These are phyloP conservation scores for Metschnikowia reukaufii DNA, from an alignment of 805 yeast genomes.

Conservation along the genomic window DNA sequence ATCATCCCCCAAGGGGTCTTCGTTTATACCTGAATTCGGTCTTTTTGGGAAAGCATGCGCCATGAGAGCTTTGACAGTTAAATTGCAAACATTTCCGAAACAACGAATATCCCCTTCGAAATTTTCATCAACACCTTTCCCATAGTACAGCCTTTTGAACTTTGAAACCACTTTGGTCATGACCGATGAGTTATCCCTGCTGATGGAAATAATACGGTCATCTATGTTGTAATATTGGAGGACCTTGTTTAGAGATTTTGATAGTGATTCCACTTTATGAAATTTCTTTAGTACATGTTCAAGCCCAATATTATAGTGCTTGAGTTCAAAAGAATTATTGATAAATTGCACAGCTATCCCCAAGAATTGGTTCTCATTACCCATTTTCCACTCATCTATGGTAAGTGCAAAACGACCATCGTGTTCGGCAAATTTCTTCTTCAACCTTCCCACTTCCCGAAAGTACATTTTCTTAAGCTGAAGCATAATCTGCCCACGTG, in stretches of 20 bases:
- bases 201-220: conserved; percentile 8
- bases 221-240: conserved; percentile 5
- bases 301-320: conserved; percentile 6
- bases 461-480: conserved; percentile 6
- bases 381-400: conserved; percentile 7
- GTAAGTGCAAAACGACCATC: conserved; percentile 9
- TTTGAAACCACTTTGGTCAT: conserved; percentile 4
- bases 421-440: conserved; percentile 2
- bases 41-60: conserved; percentile 5
- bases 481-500: conserved; percentile 4
- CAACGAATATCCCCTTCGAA: conserved; percentile 7
- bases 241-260: conserved; percentile 1
- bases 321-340: conserved; percentile 3
- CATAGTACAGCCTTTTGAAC: conserved; percentile 5
- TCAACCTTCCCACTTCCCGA: conserved; percentile 4
- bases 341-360: conserved; percentile 7
- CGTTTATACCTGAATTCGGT: background rate
- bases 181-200: conserved; percentile 6
- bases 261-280: conserved; percentile 1
- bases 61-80: conserved; percentile 8
- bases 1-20: background rate
- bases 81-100: conserved; percentile 3
- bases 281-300: conserved; percentile 3
- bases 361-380: conserved; percentile 5
- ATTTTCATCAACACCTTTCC: conserved; percentile 2